A percentile compares a stretch with the other conserved stretches of the same genome.
phyloP scores from a whole-genome alignment of 371 early-diverging fungal genomes.

The Choanephora cucurbitarum region DNA sequence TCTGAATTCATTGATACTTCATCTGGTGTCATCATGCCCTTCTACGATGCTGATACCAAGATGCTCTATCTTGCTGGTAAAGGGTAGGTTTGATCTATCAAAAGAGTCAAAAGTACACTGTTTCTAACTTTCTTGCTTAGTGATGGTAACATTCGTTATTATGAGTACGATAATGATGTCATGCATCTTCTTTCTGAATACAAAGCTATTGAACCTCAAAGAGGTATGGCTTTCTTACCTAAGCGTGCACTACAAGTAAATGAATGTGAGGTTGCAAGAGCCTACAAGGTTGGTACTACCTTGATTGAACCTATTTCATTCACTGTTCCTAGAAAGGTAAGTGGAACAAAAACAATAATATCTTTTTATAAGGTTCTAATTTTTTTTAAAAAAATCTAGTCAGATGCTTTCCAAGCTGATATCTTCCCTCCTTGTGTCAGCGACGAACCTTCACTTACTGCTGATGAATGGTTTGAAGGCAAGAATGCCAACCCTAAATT shows the following conservation, averaged over 20 bases:
- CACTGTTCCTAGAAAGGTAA: constrained; percentile 94
- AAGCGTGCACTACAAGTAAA: constrained; percentile 87
- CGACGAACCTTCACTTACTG: constrained; percentile 84
- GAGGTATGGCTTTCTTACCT: constrained; percentile 93
- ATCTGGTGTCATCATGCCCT: constrained; percentile 96
- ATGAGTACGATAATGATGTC: constrained; percentile 88
- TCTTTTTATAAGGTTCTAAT: constrained; percentile 2
- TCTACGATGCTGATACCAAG: constrained; percentile 87
- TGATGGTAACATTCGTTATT: constrained; percentile 98
- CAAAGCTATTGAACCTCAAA: constrained; percentile 90
- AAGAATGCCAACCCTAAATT: constrained; percentile 78
- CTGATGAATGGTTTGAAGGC: constrained; percentile 90
- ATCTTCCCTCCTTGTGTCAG: constrained; percentile 89
- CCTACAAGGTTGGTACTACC: constrained; percentile 87
- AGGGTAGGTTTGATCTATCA: constrained; percentile 45
- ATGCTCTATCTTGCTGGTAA: constrained; percentile 96
- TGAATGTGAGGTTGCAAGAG: constrained; percentile 90
- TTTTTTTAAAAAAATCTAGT: constrained; percentile 55
- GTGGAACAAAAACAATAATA: neutral
- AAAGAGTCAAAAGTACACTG: neutral
- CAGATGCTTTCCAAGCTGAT: constrained; percentile 96
- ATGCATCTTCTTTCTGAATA: constrained; percentile 84
- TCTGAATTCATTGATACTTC: constrained; percentile 85
- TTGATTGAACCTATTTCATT: constrained; percentile 95
- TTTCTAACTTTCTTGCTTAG: constrained; percentile 46